Evolutionary conservation across 495 filamentous ascomycete genomes (phyloP).

Genomic region (Xanthoparmelia taractica): DNA sequence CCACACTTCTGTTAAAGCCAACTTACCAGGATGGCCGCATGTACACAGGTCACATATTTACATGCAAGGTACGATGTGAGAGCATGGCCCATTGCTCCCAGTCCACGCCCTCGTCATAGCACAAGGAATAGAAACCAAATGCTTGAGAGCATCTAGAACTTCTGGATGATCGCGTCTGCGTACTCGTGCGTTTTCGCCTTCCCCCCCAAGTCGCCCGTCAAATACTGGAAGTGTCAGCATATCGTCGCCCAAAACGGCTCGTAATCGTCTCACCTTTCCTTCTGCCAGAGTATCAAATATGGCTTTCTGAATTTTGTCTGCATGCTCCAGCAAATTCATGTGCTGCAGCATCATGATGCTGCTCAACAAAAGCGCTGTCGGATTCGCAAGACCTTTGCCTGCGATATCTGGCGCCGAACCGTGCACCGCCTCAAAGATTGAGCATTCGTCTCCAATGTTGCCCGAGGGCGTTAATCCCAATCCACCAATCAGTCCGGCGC

Average conservation of each 20-base stretch:
- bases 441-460: conserved; percentile 98
- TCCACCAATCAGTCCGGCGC: conserved; percentile 95
- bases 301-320: conserved; percentile 81
- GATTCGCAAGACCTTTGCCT: conserved; percentile 90
- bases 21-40: neutral
- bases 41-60: neutral
- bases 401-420: conserved; percentile 97
- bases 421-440: conserved; percentile 99
- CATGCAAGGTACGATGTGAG: neutral
- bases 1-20: neutral
- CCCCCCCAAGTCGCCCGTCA: conserved; percentile 93
- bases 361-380: conserved; percentile 81
- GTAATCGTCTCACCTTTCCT: conserved; percentile 60
- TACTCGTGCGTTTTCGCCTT: conserved; percentile 90
- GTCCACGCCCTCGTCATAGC: neutral
- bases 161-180: conserved; percentile 80
- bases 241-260: neutral
- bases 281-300: conserved; percentile 91
- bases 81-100: neutral
- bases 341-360: conserved; percentile 99
- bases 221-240: conserved; percentile 37
- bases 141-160: conserved; percentile 48
- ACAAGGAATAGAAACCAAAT: neutral
- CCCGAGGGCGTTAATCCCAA: conserved; percentile 94
- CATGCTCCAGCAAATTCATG: conserved; percentile 84